phyloP scores from a whole-genome alignment of 1,284 basidiomycete genomes.

The Apiotrichum laibachii region DNA sequence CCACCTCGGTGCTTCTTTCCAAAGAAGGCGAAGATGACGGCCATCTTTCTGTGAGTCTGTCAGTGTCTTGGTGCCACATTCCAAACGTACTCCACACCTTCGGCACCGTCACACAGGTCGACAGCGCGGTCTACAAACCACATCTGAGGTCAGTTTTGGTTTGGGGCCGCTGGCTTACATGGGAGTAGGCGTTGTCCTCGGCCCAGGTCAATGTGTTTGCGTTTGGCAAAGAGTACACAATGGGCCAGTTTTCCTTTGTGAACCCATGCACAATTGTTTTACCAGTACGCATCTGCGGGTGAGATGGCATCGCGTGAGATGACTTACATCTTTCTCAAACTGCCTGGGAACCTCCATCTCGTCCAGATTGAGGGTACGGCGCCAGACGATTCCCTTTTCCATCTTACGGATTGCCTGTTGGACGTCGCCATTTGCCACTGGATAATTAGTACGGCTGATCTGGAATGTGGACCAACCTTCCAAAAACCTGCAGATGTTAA shows the following conservation, averaged over 20 bases:
- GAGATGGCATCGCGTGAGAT: not conserved
- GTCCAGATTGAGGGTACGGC: not conserved
- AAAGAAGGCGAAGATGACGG: not conserved
- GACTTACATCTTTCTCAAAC: not conserved
- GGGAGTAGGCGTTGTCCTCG: not conserved
- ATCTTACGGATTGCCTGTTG: not conserved
- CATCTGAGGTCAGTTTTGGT: not conserved
- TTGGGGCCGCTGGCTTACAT: not conserved
- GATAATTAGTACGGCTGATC: not conserved
- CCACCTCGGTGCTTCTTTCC: not conserved
- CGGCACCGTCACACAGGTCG: not conserved
- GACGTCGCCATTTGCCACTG: no score
- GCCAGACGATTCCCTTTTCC: not conserved
- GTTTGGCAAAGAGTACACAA: not conserved
- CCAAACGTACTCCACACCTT: not conserved
- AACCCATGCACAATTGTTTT: not conserved
- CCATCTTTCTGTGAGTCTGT: not conserved
- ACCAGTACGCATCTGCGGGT: not conserved
- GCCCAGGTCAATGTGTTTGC: not conserved
- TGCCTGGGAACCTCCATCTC: not conserved
- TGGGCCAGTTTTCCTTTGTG: not conserved
- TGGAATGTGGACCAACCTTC: not conserved
- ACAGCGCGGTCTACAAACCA: not conserved
- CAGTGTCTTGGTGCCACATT: not conserved
- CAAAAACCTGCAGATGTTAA: not conserved